Percentiles rank a stretch among this genome's conserved stretches.
phyloP scores from a whole-genome alignment of 2,329 filamentous ascomycete species.

The Knufia fluminis region DNA sequence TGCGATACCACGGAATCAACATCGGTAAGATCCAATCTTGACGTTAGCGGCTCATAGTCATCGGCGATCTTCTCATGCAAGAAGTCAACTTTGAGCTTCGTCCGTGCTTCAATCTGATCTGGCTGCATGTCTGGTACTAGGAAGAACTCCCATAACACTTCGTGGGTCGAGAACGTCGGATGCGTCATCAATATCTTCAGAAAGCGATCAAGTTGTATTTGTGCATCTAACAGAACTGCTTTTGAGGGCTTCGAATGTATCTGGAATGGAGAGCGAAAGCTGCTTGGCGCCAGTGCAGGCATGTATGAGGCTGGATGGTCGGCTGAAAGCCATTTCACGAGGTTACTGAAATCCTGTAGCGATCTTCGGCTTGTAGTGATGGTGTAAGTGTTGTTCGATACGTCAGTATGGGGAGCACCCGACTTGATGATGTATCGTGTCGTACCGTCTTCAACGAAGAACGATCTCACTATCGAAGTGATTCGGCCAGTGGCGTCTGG shows the following conservation, averaged over 20 bases:
- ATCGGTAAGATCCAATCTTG: slow-evolving; percentile 57
- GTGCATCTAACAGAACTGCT: slow-evolving; percentile 76
- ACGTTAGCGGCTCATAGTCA: slow-evolving; percentile 66
- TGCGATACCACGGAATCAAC: slow-evolving; percentile 90
- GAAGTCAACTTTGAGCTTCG: slow-evolving; percentile 73
- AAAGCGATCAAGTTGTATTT: slow-evolving; percentile 77
- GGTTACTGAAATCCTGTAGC: slow-evolving; percentile 79
- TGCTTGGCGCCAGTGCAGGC: slow-evolving; percentile 62
- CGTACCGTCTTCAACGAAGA: slow-evolving; percentile 94
- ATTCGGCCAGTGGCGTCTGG: slow-evolving; percentile 68
- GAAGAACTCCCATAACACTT: slow-evolving; percentile 99
- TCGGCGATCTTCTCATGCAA: slow-evolving; percentile 77
- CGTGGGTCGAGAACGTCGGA: slow-evolving; percentile 88
- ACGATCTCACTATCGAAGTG: slow-evolving; percentile 86
- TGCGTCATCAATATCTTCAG: slow-evolving; percentile 77
- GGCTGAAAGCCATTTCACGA: slow-evolving; percentile 70
- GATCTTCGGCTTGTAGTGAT: slow-evolving; percentile 90
- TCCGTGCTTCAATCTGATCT: slow-evolving; percentile 81
- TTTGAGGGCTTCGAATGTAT: slow-evolving; percentile 86
- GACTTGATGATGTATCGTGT: slow-evolving; percentile 91
- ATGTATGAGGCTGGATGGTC: slow-evolving; percentile 96
- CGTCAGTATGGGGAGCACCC: slow-evolving; percentile 58
- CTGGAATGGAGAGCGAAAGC: slow-evolving; percentile 70
- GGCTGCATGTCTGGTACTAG: slow-evolving; percentile 88
- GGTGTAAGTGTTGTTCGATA: slow-evolving; percentile 67